Conservation (phyloP, 768 basidiomycete genomes). For the Mycena vitilis region DNA sequence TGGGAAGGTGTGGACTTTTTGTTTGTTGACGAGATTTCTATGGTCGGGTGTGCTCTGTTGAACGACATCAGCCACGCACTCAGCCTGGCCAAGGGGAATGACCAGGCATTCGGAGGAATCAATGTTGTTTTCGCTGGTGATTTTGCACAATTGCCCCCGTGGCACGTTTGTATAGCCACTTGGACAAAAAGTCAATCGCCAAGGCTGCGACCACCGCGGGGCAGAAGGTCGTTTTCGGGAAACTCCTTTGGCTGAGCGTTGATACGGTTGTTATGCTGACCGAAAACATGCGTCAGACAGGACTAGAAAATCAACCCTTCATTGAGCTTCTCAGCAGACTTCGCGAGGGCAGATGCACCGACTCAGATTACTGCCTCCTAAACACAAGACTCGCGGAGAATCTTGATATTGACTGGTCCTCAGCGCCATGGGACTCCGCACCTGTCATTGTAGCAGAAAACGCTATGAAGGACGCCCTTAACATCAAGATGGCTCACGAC, state of each 20-base stretch:
- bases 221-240: conserved; percentile 23
- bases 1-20: conserved; percentile 55
- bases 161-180: conserved; percentile 7
- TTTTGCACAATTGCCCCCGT: conserved; percentile 57
- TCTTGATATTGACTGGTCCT: not conserved
- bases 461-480: conserved; percentile 41
- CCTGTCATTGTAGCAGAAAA: conserved; percentile 43
- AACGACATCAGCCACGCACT: conserved; percentile 48
- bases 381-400: conserved; percentile 14
- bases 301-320: conserved; percentile 15
- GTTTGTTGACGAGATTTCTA: conserved; percentile 54
- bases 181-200: not conserved
- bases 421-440: conserved; percentile 27
- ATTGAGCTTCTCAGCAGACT: too few species aligned
- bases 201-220: not conserved
- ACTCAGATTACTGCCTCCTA: conserved; percentile 32
- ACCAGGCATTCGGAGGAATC: conserved; percentile 49
- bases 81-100: conserved; percentile 44
- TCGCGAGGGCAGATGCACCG: conserved; percentile 30
- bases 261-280: conserved; percentile 28
- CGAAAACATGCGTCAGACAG: conserved; percentile 19
- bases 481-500: conserved; percentile 33
- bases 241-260: conserved; percentile 25
- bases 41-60: conserved; percentile 50
- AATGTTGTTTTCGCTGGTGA: conserved; percentile 58